Base-by-base conservation (phyloP, 768 basidiomycete genomes). In the Crassisporium funariophilum region DNA sequence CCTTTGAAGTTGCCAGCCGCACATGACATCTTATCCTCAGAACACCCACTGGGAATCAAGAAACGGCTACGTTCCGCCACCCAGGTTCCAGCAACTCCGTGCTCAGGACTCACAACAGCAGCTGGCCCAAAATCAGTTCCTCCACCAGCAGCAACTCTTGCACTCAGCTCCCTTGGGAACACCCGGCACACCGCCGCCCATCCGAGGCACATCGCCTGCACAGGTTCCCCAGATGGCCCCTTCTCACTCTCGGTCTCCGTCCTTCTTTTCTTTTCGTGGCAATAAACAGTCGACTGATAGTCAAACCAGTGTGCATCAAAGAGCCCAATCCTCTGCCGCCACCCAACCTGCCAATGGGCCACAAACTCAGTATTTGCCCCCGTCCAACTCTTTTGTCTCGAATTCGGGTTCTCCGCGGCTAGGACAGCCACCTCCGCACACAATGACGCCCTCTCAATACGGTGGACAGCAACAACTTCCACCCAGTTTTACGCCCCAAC, bases 211-310 rank as follows among this genome's bases (percentile, higher is more conserved):
- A 23, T 23, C 34, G 15, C 24, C 33, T 38, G 34, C 23, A 20
- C 50, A 49, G 40, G 41, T 52, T 8, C 54, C 47, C 39, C 42
- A 53, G 7, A 58, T 61, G 57, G 43, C 65, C 10, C 29, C 29
- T 11, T 31, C 29, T 11, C 83, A 84, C 59, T 56, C 75, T 25
- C 79, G 83, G 31, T 73, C 82, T n/a, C 66, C 79, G 5, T 86
- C 84, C 20, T 82, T 84, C 70, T 86, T 86, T 63, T 78, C 81
- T 13, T 83, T 85, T 62, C 73, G 73, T 36, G 48, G 54, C 52
- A 71, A 58, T 53, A 78, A 70, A 49, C 64, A 65, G 20, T 48
- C 66, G 6, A 55, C 54, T 33, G 60, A 63, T 40, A 41, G n/a
- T 31, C 65, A 57, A 36, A 56, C 19, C 43, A 52, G 13, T 25